Evolutionary conservation across 345 rosid genomes (phyloP), one percentile per base, ranked within the genome.

Genomic region (Theobroma cacao): DNA sequence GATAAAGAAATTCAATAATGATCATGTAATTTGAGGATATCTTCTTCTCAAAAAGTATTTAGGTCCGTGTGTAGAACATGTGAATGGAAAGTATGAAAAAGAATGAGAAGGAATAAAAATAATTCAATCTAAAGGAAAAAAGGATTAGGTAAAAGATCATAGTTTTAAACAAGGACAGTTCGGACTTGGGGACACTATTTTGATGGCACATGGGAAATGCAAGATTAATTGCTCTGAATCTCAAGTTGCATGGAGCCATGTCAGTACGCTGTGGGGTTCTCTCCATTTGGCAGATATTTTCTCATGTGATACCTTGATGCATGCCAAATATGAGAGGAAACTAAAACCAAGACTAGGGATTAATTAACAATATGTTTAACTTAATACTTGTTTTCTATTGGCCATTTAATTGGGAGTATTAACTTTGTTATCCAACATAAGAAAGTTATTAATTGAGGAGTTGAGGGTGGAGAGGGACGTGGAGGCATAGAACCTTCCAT

Each of bases 401-500:
- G 50, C 71, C 13, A 65, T 40, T 11, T 65, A 50, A 22, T 40
- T 20, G 48, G 28, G 48, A 65, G 7, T 36, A n/a, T 38, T n/a
- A 40, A 66, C 50, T 66, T 66, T 22, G 74, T 33, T 2, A 52
- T 52, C 31, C 26, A 34, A 33, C 62, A 33, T 52, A 72, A 52
- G 8, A 72, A 45, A 50, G 20, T 52, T 52, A 69, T 30, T 33
- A 10, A 10, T 18, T 9, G 45, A 7, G 60, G 30, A 71, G 9
- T 20, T 52, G 24, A n/a, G 30, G 75, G 3, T 41, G 13, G 31
- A 7, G 64, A 53, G 43, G 24, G 53, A 33, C 30, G 10, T 52
- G 14, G 75, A 56, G 63, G 17, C 20, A 82, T 52, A 55, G 84
- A 86, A 80, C 73, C 73, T 84, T 79, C 82, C 67, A 56, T 78